A percentile compares a stretch with the other conserved stretches of the same genome.
phyloP scores from a whole-genome alignment of 805 yeast species.

The Myxozyma nipponensis region DNA sequence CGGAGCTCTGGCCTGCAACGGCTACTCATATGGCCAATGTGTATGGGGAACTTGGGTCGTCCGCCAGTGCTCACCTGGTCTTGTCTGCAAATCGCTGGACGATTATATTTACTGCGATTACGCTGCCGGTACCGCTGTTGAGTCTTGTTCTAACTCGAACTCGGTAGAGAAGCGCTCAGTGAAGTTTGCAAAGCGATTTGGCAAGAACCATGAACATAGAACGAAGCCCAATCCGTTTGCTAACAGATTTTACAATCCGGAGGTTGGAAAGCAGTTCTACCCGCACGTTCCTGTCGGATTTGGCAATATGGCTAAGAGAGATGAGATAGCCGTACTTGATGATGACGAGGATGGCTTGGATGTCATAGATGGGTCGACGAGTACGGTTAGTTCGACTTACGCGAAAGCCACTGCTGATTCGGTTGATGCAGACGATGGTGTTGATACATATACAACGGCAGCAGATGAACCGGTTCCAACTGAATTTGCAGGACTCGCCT shows the following conservation, averaged over 20 bases:
- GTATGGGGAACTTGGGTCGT: constrained; percentile 33
- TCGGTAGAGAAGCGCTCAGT: neutral
- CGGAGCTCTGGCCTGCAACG: constrained; percentile 33
- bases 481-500: neutral
- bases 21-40: constrained; percentile 32
- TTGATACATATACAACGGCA: neutral
- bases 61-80: constrained; percentile 34
- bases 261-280: constrained; percentile 12
- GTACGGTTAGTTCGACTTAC: neutral
- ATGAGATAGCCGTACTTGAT: neutral
- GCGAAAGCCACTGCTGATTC: constrained; percentile 2
- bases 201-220: neutral
- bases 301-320: neutral
- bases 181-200: neutral
- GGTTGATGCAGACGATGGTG: neutral
- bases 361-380: neutral
- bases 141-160: constrained; percentile 32
- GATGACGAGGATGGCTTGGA: neutral
- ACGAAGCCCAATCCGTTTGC: constrained; percentile 34
- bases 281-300: constrained; percentile 22
- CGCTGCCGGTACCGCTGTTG: constrained; percentile 33
- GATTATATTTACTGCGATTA: constrained; percentile 32
- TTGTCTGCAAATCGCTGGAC: constrained; percentile 31
- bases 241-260: constrained; percentile 10
- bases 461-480: neutral